Evolutionary conservation across 2,329 filamentous ascomycete genomes (phyloP).

Genomic region (Talaromyces sp.): DNA sequence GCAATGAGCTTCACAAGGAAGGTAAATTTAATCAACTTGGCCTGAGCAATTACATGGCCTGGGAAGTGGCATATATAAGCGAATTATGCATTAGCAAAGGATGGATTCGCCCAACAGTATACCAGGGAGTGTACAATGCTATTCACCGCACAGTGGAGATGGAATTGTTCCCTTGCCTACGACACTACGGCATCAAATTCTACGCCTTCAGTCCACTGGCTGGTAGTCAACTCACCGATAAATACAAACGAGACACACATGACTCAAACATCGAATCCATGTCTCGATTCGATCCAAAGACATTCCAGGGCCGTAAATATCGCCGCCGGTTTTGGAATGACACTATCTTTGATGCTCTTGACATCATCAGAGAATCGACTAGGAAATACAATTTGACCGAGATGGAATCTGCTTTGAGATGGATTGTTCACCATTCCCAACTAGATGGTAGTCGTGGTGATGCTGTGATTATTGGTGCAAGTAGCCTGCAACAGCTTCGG

Average conservation of each 20-base stretch:
- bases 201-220: conserved; percentile 42
- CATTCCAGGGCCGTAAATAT: conserved; percentile 33
- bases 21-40: conserved; percentile 44
- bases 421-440: conserved; percentile 42
- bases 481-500: conserved; percentile 32
- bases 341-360: conserved; percentile 41
- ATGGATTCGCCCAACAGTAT: conserved; percentile 42
- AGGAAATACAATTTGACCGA: conserved; percentile 39
- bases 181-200: conserved; percentile 39
- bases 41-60: conserved; percentile 43
- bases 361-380: conserved; percentile 31
- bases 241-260: conserved; percentile 28
- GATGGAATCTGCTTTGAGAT: conserved; percentile 42
- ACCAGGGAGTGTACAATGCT: conserved; percentile 44
- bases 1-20: conserved; percentile 33
- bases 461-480: conserved; percentile 38
- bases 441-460: conserved; percentile 29
- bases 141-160: conserved; percentile 34
- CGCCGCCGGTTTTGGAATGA: conserved; percentile 39
- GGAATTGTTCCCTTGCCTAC: conserved; percentile 40
- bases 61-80: conserved; percentile 46
- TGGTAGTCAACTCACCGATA: conserved; percentile 41
- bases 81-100: conserved; percentile 39
- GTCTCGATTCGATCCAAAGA: conserved; percentile 36
- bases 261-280: conserved; percentile 27